These are phyloP conservation scores for Mycena vulgaris DNA, from an alignment of 768 basidiomycete genomes.

Conservation along the genomic window DNA sequence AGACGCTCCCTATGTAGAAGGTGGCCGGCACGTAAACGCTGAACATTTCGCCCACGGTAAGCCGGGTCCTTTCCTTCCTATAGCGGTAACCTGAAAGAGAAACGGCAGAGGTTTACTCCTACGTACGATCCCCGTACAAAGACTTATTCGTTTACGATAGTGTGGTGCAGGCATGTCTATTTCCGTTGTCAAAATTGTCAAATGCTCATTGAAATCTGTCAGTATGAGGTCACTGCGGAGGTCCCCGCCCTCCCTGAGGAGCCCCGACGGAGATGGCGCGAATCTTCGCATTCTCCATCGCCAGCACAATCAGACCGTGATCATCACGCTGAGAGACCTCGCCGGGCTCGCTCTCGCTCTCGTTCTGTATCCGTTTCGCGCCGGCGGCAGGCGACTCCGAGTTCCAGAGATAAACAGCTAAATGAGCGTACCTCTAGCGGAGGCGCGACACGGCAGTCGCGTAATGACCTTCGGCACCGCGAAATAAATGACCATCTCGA, in stretches of 20 bases:
- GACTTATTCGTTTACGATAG: slow-evolving; percentile 89
- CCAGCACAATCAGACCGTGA: slow-evolving; percentile 17
- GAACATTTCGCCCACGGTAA: slow-evolving; percentile 96
- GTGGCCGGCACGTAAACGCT: slow-evolving; percentile 76
- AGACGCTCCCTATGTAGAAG: slow-evolving; percentile 70
- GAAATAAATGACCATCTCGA: neutral
- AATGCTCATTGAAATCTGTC: slow-evolving; percentile 11
- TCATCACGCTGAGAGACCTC: neutral
- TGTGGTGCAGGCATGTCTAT: slow-evolving; percentile 77
- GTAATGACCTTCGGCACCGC: slow-evolving; percentile 7
- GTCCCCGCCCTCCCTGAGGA: slow-evolving; percentile 23
- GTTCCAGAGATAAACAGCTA: slow-evolving; percentile 18
- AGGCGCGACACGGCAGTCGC: slow-evolving; percentile 12
- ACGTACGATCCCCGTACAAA: slow-evolving; percentile 89
- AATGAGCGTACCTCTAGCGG: slow-evolving; percentile 29
- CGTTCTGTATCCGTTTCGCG: neutral
- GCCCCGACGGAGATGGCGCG: slow-evolving; percentile 33
- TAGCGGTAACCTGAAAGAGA: slow-evolving; percentile 19
- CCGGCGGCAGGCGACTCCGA: neutral
- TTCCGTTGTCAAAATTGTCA: neutral
- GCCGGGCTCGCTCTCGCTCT: neutral
- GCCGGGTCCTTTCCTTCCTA: slow-evolving; percentile 40
- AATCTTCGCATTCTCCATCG: slow-evolving; percentile 19
- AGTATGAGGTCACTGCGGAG: slow-evolving; percentile 27
- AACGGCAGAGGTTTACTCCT: slow-evolving; percentile 85